These are phyloP conservation scores for Fagus crenata DNA, from an alignment of 306 rosid genomes.

Conservation along the genomic window DNA sequence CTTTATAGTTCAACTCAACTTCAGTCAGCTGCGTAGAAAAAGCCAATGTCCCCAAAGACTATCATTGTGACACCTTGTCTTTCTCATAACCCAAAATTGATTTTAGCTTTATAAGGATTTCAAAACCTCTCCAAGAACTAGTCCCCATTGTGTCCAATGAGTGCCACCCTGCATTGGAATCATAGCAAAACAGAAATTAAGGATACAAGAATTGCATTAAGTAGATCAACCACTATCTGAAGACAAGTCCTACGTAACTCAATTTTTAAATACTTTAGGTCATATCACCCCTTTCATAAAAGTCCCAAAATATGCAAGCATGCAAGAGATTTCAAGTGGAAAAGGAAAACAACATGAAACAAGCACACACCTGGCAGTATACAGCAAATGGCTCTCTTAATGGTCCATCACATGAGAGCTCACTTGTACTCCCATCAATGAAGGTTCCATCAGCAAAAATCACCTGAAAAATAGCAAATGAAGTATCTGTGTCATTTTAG, in stretches of 20 bases:
- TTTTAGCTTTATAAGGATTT: constrained; percentile 45
- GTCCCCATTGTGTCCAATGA: constrained; percentile 96
- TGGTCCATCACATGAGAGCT: constrained; percentile 98
- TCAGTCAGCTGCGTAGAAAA: too few relatives aligned
- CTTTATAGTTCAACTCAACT: neutral
- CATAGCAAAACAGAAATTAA: constrained; percentile 3
- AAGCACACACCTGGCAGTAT: constrained; percentile 68
- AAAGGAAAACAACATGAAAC: neutral
- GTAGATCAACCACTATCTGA: neutral
- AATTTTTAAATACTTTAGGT: neutral
- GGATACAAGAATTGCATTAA: constrained; percentile 3
- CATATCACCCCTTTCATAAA: too few relatives aligned
- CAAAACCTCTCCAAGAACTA: constrained; percentile 83
- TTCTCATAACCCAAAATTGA: constrained; percentile 6
- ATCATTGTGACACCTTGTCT: neutral
- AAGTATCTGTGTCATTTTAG: neutral
- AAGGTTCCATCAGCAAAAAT: constrained; percentile 97
- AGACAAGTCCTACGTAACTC: constrained; percentile 9
- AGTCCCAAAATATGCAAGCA: neutral
- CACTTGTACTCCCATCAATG: constrained; percentile 94
- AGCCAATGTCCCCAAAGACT: neutral
- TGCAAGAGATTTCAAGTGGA: neutral
- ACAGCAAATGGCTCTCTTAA: constrained; percentile 87
- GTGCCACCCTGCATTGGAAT: constrained; percentile 75
- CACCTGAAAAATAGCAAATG: constrained; percentile 55